phyloP scores from a whole-genome alignment of 495 filamentous ascomycete species.

The Penicillium salamii region DNA sequence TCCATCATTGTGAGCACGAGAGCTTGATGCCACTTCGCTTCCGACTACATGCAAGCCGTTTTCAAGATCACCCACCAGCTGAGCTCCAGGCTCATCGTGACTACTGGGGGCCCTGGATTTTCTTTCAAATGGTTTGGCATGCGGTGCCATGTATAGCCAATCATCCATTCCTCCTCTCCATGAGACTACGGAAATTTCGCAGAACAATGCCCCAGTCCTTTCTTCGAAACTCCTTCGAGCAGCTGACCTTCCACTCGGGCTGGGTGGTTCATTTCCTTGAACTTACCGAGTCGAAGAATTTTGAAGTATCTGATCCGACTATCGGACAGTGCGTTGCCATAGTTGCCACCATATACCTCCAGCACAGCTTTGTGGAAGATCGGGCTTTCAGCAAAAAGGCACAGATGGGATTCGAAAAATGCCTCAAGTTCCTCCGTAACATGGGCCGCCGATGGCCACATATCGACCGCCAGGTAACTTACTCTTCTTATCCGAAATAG shows the following conservation, averaged over 20 bases:
- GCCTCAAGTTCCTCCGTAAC: slow-evolving; percentile 23
- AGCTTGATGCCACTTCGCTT: slow-evolving; percentile 41
- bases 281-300: slow-evolving; percentile 25
- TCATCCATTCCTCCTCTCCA: slow-evolving; percentile 42
- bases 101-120: slow-evolving; percentile 47
- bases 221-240: slow-evolving; percentile 35
- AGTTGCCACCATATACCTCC: slow-evolving; percentile 34
- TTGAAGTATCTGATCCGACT: slow-evolving; percentile 34
- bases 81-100: slow-evolving; percentile 35
- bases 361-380: slow-evolving; percentile 38
- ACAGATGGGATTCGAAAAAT: slow-evolving; percentile 28
- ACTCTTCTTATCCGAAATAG: too few species aligned
- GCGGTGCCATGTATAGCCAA: slow-evolving; percentile 42
- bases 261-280: slow-evolving; percentile 35
- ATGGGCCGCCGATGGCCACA: slow-evolving; percentile 31
- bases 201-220: slow-evolving; percentile 38
- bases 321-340: slow-evolving; percentile 32
- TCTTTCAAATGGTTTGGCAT: slow-evolving; percentile 41
- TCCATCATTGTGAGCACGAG: slow-evolving; percentile 42
- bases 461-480: slow-evolving; percentile 28
- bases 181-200: slow-evolving; percentile 39
- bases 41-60: slow-evolving; percentile 39
- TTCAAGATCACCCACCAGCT: slow-evolving; percentile 29
- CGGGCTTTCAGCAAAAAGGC: slow-evolving; percentile 29
- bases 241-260: slow-evolving; percentile 28